phyloP scores from a whole-genome alignment of 148 eudicot genomes.

The Rhododendron griersonianum region DNA sequence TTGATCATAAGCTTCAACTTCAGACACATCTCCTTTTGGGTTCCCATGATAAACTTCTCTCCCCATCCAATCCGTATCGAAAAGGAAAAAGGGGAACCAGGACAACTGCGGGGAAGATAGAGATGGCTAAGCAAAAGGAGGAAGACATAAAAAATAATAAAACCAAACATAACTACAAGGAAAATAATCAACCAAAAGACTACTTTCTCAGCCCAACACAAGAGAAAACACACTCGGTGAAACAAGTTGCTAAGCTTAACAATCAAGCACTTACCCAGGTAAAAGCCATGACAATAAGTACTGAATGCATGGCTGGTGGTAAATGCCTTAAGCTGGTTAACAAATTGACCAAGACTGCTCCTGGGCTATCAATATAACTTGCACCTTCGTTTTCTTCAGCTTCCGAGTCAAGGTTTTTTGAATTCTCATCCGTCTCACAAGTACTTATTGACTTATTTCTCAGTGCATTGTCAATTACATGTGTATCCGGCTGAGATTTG shows the following conservation, averaged over 20 bases:
- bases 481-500: constrained; percentile 29
- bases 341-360: constrained; percentile 80
- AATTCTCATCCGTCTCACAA: constrained; percentile 17
- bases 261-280: constrained; percentile 68
- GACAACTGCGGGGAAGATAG: constrained; percentile 57
- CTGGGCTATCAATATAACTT: constrained; percentile 60
- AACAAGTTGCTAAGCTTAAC: neutral
- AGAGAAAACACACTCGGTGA: neutral
- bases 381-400: constrained; percentile 38
- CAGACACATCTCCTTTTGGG: constrained; percentile 53
- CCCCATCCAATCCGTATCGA: constrained; percentile 99
- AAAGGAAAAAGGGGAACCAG: constrained; percentile 97
- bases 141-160: neutral
- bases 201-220: neutral
- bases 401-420: constrained; percentile 25
- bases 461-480: constrained; percentile 21
- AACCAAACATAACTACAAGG: neutral
- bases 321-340: constrained; percentile 88
- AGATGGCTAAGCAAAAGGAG: constrained; percentile 6
- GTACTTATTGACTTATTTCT: constrained; percentile 21
- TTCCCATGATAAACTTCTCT: constrained; percentile 92
- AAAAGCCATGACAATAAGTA: constrained; percentile 79
- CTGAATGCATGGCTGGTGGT: constrained; percentile 87
- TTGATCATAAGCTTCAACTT: constrained; percentile 66
- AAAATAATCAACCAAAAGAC: neutral